Base-by-base conservation (phyloP, 1,284 basidiomycete species). In the Moesziomyces aphidis region DNA sequence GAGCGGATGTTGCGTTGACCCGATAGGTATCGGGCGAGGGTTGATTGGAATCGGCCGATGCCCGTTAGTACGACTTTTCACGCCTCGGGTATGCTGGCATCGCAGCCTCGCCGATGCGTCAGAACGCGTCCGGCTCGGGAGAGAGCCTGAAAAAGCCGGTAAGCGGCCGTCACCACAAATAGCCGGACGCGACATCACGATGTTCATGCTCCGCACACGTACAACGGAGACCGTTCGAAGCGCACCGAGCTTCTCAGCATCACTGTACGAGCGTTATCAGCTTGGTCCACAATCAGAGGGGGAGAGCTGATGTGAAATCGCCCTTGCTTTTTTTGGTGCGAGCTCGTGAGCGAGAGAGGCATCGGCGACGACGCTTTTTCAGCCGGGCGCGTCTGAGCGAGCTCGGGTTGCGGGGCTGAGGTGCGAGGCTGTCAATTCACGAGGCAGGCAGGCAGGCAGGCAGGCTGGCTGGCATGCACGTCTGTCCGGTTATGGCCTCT, bases 101-200 rank as follows among this genome's bases (percentile, higher is more conserved):
- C 51, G 10, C 28, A 50, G 23, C 24, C 31, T 45, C 11, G 48
- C 49, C 9, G 26, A 59, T 57, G 36, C 53, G 49, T 62, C 56
- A 69, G 45, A 47, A 26, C 39, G 66, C 66, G 61, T 69, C 66
- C 60, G 66, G 66, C 66, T 52, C n/a, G 15, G 36, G 9, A 46
- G 39, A 55, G 56, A 46, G 61, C 61, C 61, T 69, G 56, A 63
- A 63, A 69, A 69, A 60, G 66, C 66, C 66, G 66, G 61, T 60
- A 10, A 42, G 19, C 39, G 17, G 39, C 39, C 17, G 39, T 42
- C 39, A 19, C 17, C 31, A 1, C 8, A 13, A 31, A 2, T 9
- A 31, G 31, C 31, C 31, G 9, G 31, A 31, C 31, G 31, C 31
- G 31, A 13, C 31, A 13, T 34, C 11, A 10, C 31, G 9, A 34